A percentile compares a stretch with the other conserved stretches of the same genome.
phyloP scores from a whole-genome alignment of 306 rosid species.

The Prunus mume region DNA sequence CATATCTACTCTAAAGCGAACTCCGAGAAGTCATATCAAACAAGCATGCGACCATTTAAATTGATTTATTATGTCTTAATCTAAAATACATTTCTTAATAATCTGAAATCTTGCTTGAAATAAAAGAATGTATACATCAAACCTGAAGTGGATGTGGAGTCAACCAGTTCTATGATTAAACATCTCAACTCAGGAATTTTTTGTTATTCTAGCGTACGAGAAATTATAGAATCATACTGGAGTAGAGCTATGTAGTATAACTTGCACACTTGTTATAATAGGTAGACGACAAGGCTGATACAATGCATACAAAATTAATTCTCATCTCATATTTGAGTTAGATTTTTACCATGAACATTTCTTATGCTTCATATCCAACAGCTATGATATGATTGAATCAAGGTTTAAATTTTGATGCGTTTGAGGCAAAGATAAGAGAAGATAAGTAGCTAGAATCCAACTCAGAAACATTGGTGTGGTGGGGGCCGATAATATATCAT shows the following conservation, averaged over 20 bases:
- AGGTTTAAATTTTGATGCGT: no score
- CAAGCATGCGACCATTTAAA: background rate
- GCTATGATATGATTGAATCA: no score
- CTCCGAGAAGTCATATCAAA: background rate
- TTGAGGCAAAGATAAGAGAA: background rate
- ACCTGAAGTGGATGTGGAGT: background rate
- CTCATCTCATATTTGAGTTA: no score
- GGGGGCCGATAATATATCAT: constrained; percentile 13
- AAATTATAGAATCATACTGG: no score
- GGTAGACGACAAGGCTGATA: background rate
- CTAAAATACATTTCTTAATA: no score
- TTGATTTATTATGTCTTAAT: no score
- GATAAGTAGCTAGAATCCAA: constrained; percentile 3
- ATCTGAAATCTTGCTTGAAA: background rate
- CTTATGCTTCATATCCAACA: no score
- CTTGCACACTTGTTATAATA: background rate
- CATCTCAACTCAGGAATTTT: background rate
- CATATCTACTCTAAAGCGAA: background rate
- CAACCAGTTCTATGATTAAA: background rate
- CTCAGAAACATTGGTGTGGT: background rate
- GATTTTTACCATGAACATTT: no score
- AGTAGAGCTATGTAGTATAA: no score
- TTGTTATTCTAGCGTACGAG: no score
- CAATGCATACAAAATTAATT: no score
- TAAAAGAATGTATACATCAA: background rate